These are phyloP conservation scores for Fusarium drepaniforme DNA, from an alignment of 2,329 filamentous ascomycete species.

Conservation along the genomic window DNA sequence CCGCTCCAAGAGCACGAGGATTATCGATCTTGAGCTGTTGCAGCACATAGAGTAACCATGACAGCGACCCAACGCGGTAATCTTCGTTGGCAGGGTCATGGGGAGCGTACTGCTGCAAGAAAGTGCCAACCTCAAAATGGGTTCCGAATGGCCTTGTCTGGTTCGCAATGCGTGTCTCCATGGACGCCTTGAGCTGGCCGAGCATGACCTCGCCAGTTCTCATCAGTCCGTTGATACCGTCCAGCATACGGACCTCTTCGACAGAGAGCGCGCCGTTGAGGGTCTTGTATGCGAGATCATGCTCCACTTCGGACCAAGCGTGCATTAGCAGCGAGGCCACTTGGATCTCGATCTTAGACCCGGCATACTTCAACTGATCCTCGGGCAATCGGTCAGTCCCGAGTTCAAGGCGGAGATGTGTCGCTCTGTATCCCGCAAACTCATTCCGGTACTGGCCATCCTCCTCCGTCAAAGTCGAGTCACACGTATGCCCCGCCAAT, in stretches of 20 bases:
- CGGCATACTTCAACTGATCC: background rate
- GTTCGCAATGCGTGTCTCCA: constrained; percentile 5
- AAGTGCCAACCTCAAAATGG: background rate
- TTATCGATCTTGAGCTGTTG: background rate
- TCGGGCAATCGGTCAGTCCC: background rate
- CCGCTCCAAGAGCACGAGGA: background rate
- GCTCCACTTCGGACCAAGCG: constrained; percentile 15
- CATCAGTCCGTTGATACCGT: constrained; percentile 10
- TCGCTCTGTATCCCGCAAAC: background rate
- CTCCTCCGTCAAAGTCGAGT: background rate
- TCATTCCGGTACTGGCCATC: background rate
- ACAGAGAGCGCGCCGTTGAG: constrained; percentile 2
- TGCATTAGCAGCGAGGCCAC: constrained; percentile 14
- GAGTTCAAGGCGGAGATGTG: background rate
- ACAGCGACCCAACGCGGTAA: background rate
- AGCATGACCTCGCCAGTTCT: constrained; percentile 12
- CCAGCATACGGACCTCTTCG: constrained; percentile 8
- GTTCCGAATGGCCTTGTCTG: background rate
- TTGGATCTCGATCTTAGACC: constrained; percentile 12
- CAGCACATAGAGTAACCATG: background rate
- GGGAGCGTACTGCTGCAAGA: background rate
- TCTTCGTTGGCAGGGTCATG: background rate
- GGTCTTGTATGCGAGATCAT: constrained; percentile 14
- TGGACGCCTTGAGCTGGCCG: constrained; percentile 3
- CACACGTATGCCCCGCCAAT: background rate